Percentiles rank a stretch among this genome's conserved stretches.
Evolutionary conservation across 2,329 filamentous ascomycete species (phyloP).

Genomic region (Aureobasidium mangrovei): DNA sequence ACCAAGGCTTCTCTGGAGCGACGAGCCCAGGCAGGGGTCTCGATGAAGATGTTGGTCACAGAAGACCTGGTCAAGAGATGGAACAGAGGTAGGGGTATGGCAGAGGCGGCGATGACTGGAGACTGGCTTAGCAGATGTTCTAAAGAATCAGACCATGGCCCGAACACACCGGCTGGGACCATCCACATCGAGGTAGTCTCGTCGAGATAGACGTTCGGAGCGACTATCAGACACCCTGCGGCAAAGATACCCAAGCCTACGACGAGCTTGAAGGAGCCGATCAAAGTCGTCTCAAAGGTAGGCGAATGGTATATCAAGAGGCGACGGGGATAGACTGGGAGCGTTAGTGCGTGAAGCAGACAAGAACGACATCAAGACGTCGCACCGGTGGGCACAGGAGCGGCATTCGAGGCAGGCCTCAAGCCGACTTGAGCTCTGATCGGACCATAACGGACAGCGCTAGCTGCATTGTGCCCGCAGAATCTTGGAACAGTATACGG

Average conservation of each 20-base stretch:
- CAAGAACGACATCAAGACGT: neutral
- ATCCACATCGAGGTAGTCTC: conserved; percentile 37
- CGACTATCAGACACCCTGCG: conserved; percentile 56
- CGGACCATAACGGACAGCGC: neutral
- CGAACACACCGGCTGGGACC: conserved; percentile 31
- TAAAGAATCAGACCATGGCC: neutral
- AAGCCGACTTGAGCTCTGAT: neutral
- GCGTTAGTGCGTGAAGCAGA: neutral
- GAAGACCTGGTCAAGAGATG: conserved; percentile 59
- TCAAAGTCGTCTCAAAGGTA: conserved; percentile 54
- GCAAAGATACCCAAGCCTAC: conserved; percentile 57
- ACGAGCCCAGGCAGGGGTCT: conserved; percentile 57
- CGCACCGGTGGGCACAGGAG: neutral
- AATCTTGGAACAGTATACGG: neutral
- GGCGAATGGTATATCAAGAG: conserved; percentile 71
- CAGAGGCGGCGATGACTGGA: conserved; percentile 50
- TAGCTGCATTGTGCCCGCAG: neutral
- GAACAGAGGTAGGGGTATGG: conserved; percentile 57
- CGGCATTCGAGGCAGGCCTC: neutral
- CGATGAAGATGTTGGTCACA: conserved; percentile 63
- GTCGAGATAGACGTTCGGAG: conserved; percentile 45
- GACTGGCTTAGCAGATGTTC: conserved; percentile 11
- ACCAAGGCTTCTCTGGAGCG: conserved; percentile 48
- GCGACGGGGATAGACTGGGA: conserved; percentile 40
- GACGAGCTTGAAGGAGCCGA: conserved; percentile 63